Conservation (phyloP, 2,329 filamentous ascomycete genomes). For the Cladosporium sp. region DNA sequence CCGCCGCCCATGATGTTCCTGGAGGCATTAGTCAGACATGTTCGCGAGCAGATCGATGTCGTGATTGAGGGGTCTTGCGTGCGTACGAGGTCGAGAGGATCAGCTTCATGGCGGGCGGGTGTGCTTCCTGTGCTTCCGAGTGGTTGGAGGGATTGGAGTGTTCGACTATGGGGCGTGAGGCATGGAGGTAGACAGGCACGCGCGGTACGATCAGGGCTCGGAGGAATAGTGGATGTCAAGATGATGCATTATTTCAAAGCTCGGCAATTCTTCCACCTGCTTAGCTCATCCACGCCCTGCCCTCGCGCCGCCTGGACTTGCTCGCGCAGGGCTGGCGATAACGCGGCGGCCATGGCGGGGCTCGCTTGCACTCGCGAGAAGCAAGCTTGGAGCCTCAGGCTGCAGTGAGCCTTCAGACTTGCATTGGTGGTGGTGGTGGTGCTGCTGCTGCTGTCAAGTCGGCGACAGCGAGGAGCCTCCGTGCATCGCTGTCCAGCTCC, state of each 20-base stretch:
- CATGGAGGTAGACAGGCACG: too few species aligned
- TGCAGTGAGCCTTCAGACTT: neutral
- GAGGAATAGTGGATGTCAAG: neutral
- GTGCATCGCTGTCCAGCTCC: neutral
- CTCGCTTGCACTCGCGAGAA: neutral
- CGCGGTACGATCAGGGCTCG: neutral
- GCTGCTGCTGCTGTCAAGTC: too few species aligned
- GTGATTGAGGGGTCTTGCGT: conserved; percentile 12
- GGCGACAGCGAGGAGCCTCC: neutral
- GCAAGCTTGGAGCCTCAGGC: neutral
- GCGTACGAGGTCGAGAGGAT: conserved; percentile 81
- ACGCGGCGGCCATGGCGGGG: neutral
- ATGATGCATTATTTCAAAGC: conserved; percentile 3
- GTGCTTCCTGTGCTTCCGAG: neutral
- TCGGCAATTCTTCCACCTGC: conserved; percentile 3
- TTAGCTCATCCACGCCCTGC: neutral
- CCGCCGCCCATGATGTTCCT: conserved; percentile 83
- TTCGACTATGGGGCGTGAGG: too few species aligned
- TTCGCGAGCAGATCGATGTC: conserved; percentile 14
- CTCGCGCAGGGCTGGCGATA: neutral
- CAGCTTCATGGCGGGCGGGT: conserved; percentile 66
- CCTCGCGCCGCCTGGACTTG: neutral
- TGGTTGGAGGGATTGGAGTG: neutral
- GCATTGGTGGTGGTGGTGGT: too few species aligned
- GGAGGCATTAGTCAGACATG: conserved; percentile 10